These are phyloP conservation scores for Stephania japonica DNA, from an alignment of 164 flowering plant genomes.

Conservation along the genomic window DNA sequence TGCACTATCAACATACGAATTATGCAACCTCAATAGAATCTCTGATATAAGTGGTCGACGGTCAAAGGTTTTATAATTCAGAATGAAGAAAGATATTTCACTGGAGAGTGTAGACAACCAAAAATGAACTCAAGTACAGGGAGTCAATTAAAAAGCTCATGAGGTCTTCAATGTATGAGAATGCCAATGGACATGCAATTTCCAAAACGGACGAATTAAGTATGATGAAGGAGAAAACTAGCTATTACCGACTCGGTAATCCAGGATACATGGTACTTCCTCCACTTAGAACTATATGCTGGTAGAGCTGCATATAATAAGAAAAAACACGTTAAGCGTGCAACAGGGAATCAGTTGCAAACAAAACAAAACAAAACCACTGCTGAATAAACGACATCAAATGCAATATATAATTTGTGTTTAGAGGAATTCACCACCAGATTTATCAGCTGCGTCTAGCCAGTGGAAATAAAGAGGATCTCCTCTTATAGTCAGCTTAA, in stretches of 20 bases:
- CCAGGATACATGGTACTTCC: slow-evolving; percentile 99
- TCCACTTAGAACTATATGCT: slow-evolving; percentile 96
- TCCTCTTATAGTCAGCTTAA: too few relatives aligned
- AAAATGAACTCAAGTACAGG: background rate
- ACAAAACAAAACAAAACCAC: background rate
- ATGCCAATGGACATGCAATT: too few relatives aligned
- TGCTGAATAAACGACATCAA: background rate
- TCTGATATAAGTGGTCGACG: background rate
- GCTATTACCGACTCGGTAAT: slow-evolving; percentile 89
- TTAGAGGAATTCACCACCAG: too few relatives aligned
- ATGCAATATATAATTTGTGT: background rate
- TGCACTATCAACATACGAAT: background rate
- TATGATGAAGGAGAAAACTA: slow-evolving; percentile 8
- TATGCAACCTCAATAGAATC: background rate
- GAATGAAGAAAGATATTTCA: background rate
- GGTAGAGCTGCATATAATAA: slow-evolving; percentile 77
- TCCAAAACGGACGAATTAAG: background rate
- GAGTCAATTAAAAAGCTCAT: background rate
- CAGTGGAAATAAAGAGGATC: too few relatives aligned
- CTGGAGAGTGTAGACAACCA: background rate
- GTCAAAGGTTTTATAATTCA: background rate
- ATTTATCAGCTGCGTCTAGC: background rate
- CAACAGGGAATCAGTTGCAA: background rate
- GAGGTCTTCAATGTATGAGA: background rate
- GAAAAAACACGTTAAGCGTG: background rate